Conservation (phyloP, 2,329 filamentous ascomycete species). For the Dothistroma septosporum region DNA sequence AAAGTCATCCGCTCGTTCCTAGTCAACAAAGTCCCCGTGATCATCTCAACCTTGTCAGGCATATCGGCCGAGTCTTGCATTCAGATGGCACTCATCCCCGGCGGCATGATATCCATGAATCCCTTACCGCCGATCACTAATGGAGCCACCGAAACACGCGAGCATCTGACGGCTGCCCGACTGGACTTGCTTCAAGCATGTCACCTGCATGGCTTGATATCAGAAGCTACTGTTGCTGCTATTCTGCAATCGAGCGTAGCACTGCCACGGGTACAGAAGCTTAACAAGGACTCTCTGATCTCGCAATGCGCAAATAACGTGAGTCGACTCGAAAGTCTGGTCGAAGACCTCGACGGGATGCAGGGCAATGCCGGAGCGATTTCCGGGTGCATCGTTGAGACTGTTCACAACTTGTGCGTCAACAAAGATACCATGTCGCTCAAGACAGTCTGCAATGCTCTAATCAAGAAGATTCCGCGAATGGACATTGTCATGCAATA, state of each 20-base stretch:
- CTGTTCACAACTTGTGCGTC: conserved; percentile 58
- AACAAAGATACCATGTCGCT: conserved; percentile 77
- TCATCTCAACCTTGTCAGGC: conserved; percentile 57
- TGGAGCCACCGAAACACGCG: conserved; percentile 52
- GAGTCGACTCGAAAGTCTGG: conserved; percentile 68
- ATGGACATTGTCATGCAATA: conserved; percentile 75
- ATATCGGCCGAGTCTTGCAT: conserved; percentile 62
- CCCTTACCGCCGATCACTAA: conserved; percentile 62
- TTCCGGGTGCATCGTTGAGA: conserved; percentile 59
- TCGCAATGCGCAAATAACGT: conserved; percentile 72
- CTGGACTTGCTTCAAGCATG: conserved; percentile 88
- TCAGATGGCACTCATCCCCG: conserved; percentile 58
- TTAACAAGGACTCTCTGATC: conserved; percentile 73
- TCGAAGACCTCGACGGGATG: conserved; percentile 81
- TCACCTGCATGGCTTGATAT: conserved; percentile 79
- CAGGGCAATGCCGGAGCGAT: conserved; percentile 89
- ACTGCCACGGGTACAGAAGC: conserved; percentile 68
- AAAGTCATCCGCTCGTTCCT: conserved; percentile 82
- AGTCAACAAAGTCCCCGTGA: conserved; percentile 64
- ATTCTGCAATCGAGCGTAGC: conserved; percentile 80
- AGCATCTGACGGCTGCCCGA: conserved; percentile 61
- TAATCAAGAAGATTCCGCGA: conserved; percentile 67
- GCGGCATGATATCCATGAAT: conserved; percentile 56
- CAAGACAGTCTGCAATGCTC: conserved; percentile 66
- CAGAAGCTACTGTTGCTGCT: conserved; percentile 69